Evolutionary conservation across 257 asterid species (phyloP).

Genomic region (Gynochthodes officinalis): DNA sequence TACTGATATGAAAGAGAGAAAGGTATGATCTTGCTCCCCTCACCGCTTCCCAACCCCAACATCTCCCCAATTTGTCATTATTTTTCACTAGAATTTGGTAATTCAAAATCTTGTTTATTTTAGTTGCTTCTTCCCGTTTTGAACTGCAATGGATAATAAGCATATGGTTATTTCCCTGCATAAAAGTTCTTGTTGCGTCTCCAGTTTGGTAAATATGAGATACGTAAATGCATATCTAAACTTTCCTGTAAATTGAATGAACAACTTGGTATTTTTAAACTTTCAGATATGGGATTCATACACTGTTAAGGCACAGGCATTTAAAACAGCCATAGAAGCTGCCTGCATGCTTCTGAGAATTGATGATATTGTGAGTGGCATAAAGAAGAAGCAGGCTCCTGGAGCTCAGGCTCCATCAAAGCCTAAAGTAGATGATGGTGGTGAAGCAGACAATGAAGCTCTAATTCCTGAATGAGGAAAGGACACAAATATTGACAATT

Average conservation of each 20-base stretch:
- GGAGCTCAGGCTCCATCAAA: constrained; percentile 63
- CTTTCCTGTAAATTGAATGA: neutral
- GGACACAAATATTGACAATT: neutral
- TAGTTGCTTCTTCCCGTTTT: neutral
- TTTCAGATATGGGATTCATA: constrained; percentile 94
- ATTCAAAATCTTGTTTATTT: neutral
- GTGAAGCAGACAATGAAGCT: constrained; percentile 85
- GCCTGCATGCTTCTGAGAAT: constrained; percentile 97
- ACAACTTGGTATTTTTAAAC: neutral
- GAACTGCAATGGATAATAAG: neutral
- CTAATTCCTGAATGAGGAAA: constrained; percentile 71
- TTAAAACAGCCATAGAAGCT: constrained; percentile 93
- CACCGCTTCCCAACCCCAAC: neutral
- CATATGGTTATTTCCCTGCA: neutral
- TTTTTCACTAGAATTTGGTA: neutral
- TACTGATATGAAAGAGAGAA: constrained; percentile 85
- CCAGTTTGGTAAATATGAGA: neutral
- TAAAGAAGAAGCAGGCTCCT: constrained; percentile 86
- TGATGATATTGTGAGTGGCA: constrained; percentile 93
- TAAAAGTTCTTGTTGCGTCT: neutral
- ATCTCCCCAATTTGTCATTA: no score
- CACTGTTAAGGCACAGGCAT: constrained; percentile 87
- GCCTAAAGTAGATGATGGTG: constrained; percentile 73
- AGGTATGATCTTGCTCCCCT: constrained; percentile 44
- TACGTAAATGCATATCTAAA: neutral